These are phyloP conservation scores for Dothideomycetes sp. DNA, from an alignment of 2,329 filamentous ascomycete species.

Conservation along the genomic window DNA sequence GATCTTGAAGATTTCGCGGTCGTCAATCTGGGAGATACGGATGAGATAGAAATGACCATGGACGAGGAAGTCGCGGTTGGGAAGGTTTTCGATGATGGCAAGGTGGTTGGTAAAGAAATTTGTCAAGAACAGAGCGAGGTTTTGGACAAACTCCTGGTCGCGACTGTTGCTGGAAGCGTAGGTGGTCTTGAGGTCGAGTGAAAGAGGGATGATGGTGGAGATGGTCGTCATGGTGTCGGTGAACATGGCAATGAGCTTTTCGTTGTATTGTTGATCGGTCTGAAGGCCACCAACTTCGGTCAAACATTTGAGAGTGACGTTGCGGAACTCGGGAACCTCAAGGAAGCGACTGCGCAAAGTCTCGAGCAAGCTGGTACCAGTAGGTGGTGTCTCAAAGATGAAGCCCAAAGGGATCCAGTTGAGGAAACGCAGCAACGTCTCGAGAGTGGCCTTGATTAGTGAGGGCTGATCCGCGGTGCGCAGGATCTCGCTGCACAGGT, in stretches of 20 bases:
- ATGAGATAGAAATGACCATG: slow-evolving; percentile 98
- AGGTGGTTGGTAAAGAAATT: slow-evolving; percentile 96
- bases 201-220: slow-evolving; percentile 82
- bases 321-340: slow-evolving; percentile 88
- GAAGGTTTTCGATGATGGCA: slow-evolving; percentile 87
- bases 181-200: slow-evolving; percentile 80
- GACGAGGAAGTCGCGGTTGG: slow-evolving; percentile 87
- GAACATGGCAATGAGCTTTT: slow-evolving; percentile 97
- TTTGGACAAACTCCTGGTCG: slow-evolving; percentile 97
- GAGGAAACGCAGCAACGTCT: slow-evolving; percentile 90
- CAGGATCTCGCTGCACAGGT: slow-evolving; percentile 91
- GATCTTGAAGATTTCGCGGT: slow-evolving; percentile 99
- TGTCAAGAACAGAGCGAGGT: slow-evolving; percentile 87
- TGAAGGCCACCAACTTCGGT: slow-evolving; percentile 95
- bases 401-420: slow-evolving; percentile 99
- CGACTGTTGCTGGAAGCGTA: slow-evolving; percentile 85
- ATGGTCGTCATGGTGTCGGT: slow-evolving; percentile 91
- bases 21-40: slow-evolving; percentile 95
- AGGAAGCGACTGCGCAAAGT: slow-evolving; percentile 88
- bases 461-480: slow-evolving; percentile 80
- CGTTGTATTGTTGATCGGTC: slow-evolving; percentile 79
- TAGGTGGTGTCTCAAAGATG: slow-evolving; percentile 83
- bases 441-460: slow-evolving; percentile 89
- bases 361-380: slow-evolving; percentile 63
- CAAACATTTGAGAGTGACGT: slow-evolving; percentile 90